A percentile compares a stretch with the other conserved stretches of the same genome.
phyloP scores from a whole-genome alignment of 73 alveolate species.

The Paramecium biaurelia region DNA sequence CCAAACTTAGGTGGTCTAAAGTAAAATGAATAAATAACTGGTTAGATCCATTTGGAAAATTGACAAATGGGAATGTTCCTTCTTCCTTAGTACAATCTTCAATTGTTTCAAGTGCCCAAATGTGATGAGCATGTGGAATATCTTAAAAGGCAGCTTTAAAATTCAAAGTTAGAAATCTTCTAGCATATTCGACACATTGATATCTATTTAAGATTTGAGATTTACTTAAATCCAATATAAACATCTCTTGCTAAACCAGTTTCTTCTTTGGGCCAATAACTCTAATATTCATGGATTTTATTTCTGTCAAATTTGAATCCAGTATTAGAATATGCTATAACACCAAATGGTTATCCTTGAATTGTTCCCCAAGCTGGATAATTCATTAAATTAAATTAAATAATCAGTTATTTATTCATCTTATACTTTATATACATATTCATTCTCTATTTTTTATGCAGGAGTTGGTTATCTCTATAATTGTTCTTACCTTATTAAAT shows the following conservation, averaged over 20 bases:
- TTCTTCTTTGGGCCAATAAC: slow-evolving; percentile 19
- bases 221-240: slow-evolving; percentile 39
- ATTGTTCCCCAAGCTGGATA: slow-evolving; percentile 40
- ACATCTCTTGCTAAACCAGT: slow-evolving; percentile 43
- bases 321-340: not conserved
- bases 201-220: not conserved
- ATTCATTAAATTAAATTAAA: not conserved
- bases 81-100: slow-evolving; percentile 5
- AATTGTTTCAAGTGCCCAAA: not conserved
- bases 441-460: too few relatives aligned
- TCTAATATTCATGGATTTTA: slow-evolving; percentile 1
- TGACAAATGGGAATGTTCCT: slow-evolving; percentile 13
- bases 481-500: too few relatives aligned
- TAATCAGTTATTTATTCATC: not conserved
- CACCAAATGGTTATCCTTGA: slow-evolving; percentile 15
- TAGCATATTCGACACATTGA: slow-evolving; percentile 40
- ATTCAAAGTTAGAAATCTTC: not conserved
- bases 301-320: not conserved
- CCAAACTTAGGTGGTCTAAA: slow-evolving; percentile 23
- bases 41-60: not conserved
- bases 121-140: not conserved
- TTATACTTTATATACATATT: not conserved
- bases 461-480: too few relatives aligned
- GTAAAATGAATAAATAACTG: not conserved
- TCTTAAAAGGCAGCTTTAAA: not conserved